Evolutionary conservation across 345 rosid genomes (phyloP).

Genomic region (Camelina neglecta): DNA sequence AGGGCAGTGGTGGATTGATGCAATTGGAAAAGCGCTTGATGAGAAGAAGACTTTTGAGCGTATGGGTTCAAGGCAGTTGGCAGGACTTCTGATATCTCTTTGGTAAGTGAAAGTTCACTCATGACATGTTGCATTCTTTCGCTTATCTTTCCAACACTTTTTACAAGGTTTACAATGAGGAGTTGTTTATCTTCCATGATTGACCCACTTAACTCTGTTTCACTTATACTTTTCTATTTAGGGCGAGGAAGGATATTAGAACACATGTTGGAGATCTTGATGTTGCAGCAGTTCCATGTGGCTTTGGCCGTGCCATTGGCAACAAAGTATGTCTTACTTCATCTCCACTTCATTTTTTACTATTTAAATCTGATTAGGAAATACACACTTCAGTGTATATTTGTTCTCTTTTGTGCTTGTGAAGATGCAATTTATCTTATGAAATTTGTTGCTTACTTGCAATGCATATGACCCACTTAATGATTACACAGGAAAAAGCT

Average conservation of each 20-base stretch:
- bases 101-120: slow-evolving; percentile 58
- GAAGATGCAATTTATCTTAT: too few relatives aligned
- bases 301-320: slow-evolving; percentile 98
- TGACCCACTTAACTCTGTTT: not conserved
- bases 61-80: slow-evolving; percentile 97
- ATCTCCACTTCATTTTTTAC: not conserved
- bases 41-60: slow-evolving; percentile 86
- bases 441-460: too few relatives aligned
- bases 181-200: slow-evolving; percentile 10
- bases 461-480: too few relatives aligned
- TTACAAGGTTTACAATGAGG: not conserved
- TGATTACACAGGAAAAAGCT: too few relatives aligned
- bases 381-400: too few relatives aligned
- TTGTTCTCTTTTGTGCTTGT: too few relatives aligned
- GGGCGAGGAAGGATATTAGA: slow-evolving; percentile 91
- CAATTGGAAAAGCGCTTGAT: slow-evolving; percentile 86
- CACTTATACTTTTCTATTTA: slow-evolving; percentile 33
- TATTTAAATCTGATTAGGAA: too few relatives aligned
- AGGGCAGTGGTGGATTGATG: slow-evolving; percentile 95
- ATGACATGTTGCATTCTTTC: slow-evolving; percentile 19
- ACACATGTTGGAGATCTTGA: slow-evolving; percentile 93
- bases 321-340: slow-evolving; percentile 63
- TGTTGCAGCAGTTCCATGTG: slow-evolving; percentile 97
- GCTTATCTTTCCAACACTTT: slow-evolving; percentile 19
- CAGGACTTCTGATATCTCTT: slow-evolving; percentile 85